Base-by-base conservation (phyloP, 2,329 filamentous ascomycete species). In the Metarhizium anisopliae region DNA sequence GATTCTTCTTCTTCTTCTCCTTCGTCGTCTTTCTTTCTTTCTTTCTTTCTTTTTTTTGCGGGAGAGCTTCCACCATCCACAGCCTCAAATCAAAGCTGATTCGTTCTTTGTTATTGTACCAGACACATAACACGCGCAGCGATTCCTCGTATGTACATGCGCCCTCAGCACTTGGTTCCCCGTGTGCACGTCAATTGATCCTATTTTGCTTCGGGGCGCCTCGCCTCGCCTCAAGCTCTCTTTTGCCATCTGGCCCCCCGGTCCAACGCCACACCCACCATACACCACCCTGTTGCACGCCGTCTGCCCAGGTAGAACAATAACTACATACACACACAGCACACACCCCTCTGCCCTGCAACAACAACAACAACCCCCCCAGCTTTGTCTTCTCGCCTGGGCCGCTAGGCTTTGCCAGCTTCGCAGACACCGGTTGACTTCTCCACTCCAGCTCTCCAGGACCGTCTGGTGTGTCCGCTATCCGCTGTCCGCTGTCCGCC, bases 371-470 rank as follows among this genome's bases (percentile, higher is more conserved):
- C 25, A 25, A 43, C 52, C 36, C 50, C 42, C 53, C 55, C 47
- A 55, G 55, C 50, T 58, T 50, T 35, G 7, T 45, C 47, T 25
- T 25, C 25, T 25, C 25, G 25, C 25, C 25, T 25, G 25, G 25
- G 25, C 25, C 25, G 25, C 25, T 25, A 25, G 25, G 25, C 25
- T 25, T 25, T n/a, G n/a, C 47, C 18, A 14, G 55, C 32, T 35
- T 35, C 10, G 32, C 32, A 25, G 25, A 25, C 25, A 4, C 25
- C 25, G 4, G 25, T 25, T 25, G 25, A 5, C 32, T 59, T 57
- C 58, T 60, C 59, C 60, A 60, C 59, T 50, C 36, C 35, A n/a
- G 50, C 13, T 16, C 18, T 16, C 38, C 38, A 40, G 38, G 14
- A 40, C 38, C 35, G 35, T 36, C 35, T 36, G 38, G 20, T 30